A percentile compares a stretch with the other conserved stretches of the same genome.
These are phyloP conservation scores for Hericium erinaceus DNA, from an alignment of 768 basidiomycete species.

Conservation along the genomic window DNA sequence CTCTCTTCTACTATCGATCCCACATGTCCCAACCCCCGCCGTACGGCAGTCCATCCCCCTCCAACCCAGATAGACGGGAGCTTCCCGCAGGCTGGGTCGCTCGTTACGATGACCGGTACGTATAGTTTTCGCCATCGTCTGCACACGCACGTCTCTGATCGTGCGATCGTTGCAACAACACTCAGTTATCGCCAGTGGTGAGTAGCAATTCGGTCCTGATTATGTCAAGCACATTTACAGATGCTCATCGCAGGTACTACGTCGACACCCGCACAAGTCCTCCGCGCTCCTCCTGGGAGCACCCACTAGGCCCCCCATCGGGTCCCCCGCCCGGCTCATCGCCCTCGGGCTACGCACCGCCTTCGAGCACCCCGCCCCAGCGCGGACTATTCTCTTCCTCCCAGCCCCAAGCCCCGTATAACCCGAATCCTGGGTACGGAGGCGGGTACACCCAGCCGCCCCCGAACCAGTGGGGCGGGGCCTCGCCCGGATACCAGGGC, in stretches of 20 bases:
- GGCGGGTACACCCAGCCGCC: slow-evolving; percentile 14
- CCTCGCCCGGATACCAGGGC: slow-evolving; percentile 15
- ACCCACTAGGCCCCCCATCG: slow-evolving; percentile 49
- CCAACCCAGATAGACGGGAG: slow-evolving; percentile 48
- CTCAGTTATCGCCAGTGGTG: slow-evolving; percentile 61
- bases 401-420: slow-evolving; percentile 20
- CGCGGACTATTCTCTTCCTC: slow-evolving; percentile 23
- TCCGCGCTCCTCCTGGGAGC: slow-evolving; percentile 59
- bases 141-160: slow-evolving; percentile 15
- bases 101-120: slow-evolving; percentile 62
- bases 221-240: neutral
- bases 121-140: slow-evolving; percentile 19
- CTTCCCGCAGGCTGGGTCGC: slow-evolving; percentile 62
- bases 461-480: slow-evolving; percentile 14
- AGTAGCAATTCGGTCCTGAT: slow-evolving; percentile 10
- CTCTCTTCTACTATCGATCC: slow-evolving; percentile 24
- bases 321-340: slow-evolving; percentile 25
- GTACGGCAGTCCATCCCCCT: slow-evolving; percentile 13
- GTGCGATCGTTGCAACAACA: slow-evolving; percentile 1
- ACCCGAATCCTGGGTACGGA: slow-evolving; percentile 21
- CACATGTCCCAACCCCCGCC: slow-evolving; percentile 32
- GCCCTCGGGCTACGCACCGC: slow-evolving; percentile 22
- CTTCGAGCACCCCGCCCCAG: slow-evolving; percentile 37
- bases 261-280: slow-evolving; percentile 58
- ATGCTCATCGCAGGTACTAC: slow-evolving; percentile 50